These are phyloP conservation scores for Artemisia argyi DNA, from an alignment of 129 eudicot genomes.

Conservation along the genomic window DNA sequence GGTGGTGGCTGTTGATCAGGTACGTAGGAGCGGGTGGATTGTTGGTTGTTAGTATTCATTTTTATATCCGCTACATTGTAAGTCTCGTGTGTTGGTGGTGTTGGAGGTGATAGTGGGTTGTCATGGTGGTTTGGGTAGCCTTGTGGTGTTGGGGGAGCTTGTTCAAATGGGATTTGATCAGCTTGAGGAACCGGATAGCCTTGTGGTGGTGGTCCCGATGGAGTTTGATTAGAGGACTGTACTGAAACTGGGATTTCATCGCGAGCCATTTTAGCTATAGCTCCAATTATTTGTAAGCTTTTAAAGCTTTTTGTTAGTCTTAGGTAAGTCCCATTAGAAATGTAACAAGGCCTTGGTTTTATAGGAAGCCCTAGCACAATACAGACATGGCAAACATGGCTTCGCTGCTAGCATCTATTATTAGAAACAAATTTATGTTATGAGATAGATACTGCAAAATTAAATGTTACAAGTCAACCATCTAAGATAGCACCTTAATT, in stretches of 20 bases:
- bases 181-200: neutral
- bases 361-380: neutral
- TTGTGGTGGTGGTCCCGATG: neutral
- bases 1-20: neutral
- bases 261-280: conserved; percentile 2
- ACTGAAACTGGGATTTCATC: neutral
- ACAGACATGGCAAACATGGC: neutral
- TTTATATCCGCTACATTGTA: neutral
- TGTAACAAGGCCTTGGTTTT: neutral
- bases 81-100: neutral
- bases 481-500: too few species aligned
- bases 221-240: neutral
- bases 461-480: too few species aligned
- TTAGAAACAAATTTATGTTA: neutral
- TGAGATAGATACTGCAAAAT: too few species aligned
- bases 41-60: conserved; percentile 3
- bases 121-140: conserved; percentile 15
- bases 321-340: neutral
- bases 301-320: neutral
- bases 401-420: neutral
- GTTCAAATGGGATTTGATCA: neutral
- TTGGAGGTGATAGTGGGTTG: neutral
- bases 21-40: conserved; percentile 11
- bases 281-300: neutral
- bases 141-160: neutral